Evolutionary conservation across 2,329 filamentous ascomycete genomes (phyloP).

Genomic region (Diplodia seriata): DNA sequence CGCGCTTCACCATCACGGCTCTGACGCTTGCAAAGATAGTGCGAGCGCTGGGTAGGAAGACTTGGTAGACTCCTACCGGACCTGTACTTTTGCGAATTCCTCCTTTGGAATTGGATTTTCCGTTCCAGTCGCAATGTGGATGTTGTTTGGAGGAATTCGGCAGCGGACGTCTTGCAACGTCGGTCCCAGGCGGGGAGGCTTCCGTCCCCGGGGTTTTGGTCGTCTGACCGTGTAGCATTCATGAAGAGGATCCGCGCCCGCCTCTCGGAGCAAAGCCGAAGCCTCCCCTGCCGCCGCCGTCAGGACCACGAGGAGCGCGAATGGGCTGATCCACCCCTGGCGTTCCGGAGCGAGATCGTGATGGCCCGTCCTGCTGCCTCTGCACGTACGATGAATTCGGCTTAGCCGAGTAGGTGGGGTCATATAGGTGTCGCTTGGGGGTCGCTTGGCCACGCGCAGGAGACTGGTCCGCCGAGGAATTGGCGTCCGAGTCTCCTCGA

Average conservation of each 20-base stretch:
- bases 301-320: conserved; percentile 78
- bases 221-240: background rate
- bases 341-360: conserved; percentile 58
- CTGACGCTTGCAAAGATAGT: background rate
- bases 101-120: background rate
- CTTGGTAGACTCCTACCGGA: background rate
- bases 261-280: conserved; percentile 66
- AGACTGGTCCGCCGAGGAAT: conserved; percentile 46
- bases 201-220: background rate
- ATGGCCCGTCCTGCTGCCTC: conserved; percentile 47
- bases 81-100: conserved; percentile 8
- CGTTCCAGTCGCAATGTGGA: background rate
- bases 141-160: conserved; percentile 17
- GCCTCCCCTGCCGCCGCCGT: conserved; percentile 76
- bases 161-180: conserved; percentile 6
- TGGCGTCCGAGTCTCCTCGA: conserved; percentile 44
- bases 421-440: conserved; percentile 71
- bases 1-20: background rate
- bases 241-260: conserved; percentile 21
- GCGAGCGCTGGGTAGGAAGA: background rate
- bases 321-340: conserved; percentile 72
- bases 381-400: conserved; percentile 52
- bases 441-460: conserved; percentile 47
- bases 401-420: conserved; percentile 74
- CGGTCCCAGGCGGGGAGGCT: background rate